Evolutionary conservation across 306 rosid genomes (phyloP).

Genomic region (Citrullus mucosospermus): DNA sequence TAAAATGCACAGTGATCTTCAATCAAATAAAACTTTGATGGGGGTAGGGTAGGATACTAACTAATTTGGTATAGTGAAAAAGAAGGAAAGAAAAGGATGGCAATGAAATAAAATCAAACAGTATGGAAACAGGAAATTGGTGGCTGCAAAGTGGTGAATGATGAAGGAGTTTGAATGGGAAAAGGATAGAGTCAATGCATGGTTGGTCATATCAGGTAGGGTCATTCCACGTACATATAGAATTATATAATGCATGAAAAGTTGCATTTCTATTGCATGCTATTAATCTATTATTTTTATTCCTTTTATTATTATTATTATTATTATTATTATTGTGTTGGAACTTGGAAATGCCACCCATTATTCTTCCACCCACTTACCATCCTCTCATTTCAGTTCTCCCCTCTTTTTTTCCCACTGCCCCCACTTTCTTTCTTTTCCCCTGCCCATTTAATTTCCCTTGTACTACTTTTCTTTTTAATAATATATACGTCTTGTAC

Average conservation of each 20-base stretch:
- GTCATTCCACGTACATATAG: not conserved
- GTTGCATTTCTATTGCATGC: constrained; percentile 1
- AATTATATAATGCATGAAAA: constrained; percentile 3
- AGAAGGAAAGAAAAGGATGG: not conserved
- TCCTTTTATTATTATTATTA: too few relatives aligned
- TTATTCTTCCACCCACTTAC: constrained; percentile 8
- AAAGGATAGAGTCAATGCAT: constrained; percentile 11
- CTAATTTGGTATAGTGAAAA: constrained; percentile 1
- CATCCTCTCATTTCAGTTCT: constrained; percentile 1
- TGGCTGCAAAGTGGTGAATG: constrained; percentile 10
- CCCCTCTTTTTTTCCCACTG: not conserved
- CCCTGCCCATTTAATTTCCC: constrained; percentile 3
- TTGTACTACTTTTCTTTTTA: constrained; percentile 3
- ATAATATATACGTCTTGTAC: not conserved
- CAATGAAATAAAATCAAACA: constrained; percentile 4
- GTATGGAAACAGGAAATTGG: constrained; percentile 7
- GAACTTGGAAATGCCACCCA: constrained; percentile 3
- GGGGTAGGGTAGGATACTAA: not conserved
- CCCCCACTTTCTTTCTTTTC: not conserved
- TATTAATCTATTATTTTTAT: not conserved
- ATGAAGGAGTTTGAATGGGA: constrained; percentile 12
- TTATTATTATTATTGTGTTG: not conserved
- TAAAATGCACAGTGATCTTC: not conserved
- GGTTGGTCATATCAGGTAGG: constrained; percentile 11
- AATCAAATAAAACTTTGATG: not conserved